Base-by-base conservation (phyloP, 257 asterid species). In the Prunella vulgaris region DNA sequence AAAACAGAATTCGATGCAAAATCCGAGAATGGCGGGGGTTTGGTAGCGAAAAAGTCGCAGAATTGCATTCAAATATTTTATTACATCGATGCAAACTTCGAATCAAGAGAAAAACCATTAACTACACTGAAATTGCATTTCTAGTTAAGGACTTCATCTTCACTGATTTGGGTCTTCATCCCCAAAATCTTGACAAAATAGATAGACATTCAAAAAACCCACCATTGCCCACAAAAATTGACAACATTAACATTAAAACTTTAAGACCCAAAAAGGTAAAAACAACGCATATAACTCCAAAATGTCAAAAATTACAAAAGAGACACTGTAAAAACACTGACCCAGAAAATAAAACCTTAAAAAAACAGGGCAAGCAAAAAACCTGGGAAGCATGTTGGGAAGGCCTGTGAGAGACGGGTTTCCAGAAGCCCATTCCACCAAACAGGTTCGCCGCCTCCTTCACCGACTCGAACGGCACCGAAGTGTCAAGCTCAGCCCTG, bases 341-440 rank as follows among this genome's bases (percentile, higher is more conserved):
- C 76, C 72, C 72, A 63, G 20, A 10, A 49, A 6, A 42, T 10
- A 15, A 68, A n/a, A n/a, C n/a, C n/a, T n/a, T n/a, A n/a, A n/a
- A n/a, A n/a, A n/a, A 68, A 17, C 6, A 62, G 18, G 27, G 61
- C 28, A 64, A 73, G 20, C 10, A 20, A 46, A 77, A 57, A 60
- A 87, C 91, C 91, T 84, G 22, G 27, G 82, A 62, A 9, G 71
- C 62, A 44, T 44, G 61, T 20, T 74, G 59, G 48, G 72, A 52
- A 72, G 83, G 78, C 69, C 81, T 82, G 10, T 57, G 84, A 22
- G 89, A 76, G 65, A 56, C 14, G 81, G 99, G 96, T 76, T 75
- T 89, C 99, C 99, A 94, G 78, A 88, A 89, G 10, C 93, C 99
- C 78, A 89, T 87, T 4, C 97, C 99, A 13, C 99, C 99, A 60